phyloP scores from a whole-genome alignment of 371 early-diverging fungal genomes.

The Zychaea mexicana region DNA sequence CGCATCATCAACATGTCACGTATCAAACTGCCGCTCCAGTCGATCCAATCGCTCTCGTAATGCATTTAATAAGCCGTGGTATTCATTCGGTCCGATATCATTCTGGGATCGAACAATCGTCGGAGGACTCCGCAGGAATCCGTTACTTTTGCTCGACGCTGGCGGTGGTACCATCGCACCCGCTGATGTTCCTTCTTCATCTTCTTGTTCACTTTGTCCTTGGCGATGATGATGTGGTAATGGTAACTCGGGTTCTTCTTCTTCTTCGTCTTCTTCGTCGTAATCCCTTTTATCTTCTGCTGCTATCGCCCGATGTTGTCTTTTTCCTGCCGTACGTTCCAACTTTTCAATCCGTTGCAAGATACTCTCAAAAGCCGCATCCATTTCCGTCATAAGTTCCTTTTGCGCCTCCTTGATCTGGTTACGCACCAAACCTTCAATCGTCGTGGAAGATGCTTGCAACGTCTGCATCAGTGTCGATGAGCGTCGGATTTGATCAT shows the following conservation, averaged over 20 bases:
- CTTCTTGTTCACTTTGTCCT: not conserved
- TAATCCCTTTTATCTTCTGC: too few relatives aligned
- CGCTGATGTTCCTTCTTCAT: not conserved
- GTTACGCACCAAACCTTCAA: constrained; percentile 73
- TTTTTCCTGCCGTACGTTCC: constrained; percentile 20
- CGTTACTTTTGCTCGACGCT: not conserved
- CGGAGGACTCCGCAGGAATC: constrained; percentile 16
- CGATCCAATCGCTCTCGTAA: constrained; percentile 39
- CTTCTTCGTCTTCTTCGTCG: not conserved
- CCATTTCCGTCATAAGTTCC: constrained; percentile 47
- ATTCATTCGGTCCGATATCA: constrained; percentile 22
- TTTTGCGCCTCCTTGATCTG: constrained; percentile 78
- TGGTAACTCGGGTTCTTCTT: constrained; percentile 4
- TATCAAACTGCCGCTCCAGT: constrained; percentile 33
- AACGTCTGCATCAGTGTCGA: constrained; percentile 77
- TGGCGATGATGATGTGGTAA: not conserved
- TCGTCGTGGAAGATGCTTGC: constrained; percentile 70
- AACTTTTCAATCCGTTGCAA: constrained; percentile 19
- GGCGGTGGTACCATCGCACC: not conserved
- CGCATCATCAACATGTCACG: not conserved
- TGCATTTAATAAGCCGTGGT: constrained; percentile 23
- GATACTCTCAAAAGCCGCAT: constrained; percentile 32
- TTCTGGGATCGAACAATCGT: constrained; percentile 32
- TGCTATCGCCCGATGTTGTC: not conserved
- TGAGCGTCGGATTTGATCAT: constrained; percentile 75